These are phyloP conservation scores for Aspergillus bertholletiae DNA, from an alignment of 495 filamentous ascomycete genomes.

Conservation along the genomic window DNA sequence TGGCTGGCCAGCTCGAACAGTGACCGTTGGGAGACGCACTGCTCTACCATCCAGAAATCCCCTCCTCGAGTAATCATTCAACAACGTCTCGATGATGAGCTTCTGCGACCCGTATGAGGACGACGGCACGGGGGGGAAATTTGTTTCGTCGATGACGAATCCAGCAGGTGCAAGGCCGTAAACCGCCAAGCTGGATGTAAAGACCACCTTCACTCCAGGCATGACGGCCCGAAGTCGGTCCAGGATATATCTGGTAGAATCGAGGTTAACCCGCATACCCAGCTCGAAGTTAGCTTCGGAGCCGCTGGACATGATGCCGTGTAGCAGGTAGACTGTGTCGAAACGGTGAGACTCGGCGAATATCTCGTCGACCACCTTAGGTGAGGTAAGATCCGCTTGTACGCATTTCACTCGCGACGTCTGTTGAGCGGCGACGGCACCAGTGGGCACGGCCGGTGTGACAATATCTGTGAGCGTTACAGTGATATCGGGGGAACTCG, in stretches of 20 bases:
- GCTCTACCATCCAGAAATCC: conserved; percentile 64
- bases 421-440: conserved; percentile 42
- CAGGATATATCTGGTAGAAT: conserved; percentile 62
- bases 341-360: conserved; percentile 39
- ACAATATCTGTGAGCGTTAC: conserved; percentile 65
- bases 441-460: conserved; percentile 50
- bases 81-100: conserved; percentile 65
- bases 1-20: conserved; percentile 69
- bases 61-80: conserved; percentile 74
- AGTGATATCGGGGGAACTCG: conserved; percentile 44
- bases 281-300: conserved; percentile 73
- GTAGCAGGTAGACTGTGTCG: conserved; percentile 69
- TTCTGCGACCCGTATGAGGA: conserved; percentile 79
- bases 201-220: conserved; percentile 61
- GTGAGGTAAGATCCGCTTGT: conserved; percentile 60
- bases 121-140: conserved; percentile 60
- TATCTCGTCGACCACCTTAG: conserved; percentile 54
- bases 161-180: conserved; percentile 51
- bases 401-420: conserved; percentile 44
- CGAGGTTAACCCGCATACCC: conserved; percentile 69
- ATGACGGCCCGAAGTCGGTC: conserved; percentile 54
- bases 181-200: conserved; percentile 56
- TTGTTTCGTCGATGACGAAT: conserved; percentile 50
- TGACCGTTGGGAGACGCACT: conserved; percentile 71
- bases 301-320: conserved; percentile 82